Conservation (phyloP, 1,139 yeast species). For the Suhomyces bokatorum region DNA sequence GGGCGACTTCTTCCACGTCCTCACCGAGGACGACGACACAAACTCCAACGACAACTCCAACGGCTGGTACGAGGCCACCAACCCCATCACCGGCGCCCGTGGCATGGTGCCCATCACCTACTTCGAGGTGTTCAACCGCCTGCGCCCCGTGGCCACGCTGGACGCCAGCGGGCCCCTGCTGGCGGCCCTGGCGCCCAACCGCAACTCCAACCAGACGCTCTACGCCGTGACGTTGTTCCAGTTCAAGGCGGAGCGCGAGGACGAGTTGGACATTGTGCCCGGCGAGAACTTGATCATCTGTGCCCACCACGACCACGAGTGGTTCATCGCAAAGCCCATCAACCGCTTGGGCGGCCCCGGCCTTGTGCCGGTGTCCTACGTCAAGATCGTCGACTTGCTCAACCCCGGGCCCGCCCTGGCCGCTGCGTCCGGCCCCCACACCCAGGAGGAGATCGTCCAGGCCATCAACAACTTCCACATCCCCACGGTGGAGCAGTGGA, state of each 20-base stretch:
- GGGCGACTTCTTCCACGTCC: slow-evolving; percentile 89
- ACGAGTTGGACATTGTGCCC: slow-evolving; percentile 78
- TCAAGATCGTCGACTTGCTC: slow-evolving; percentile 77
- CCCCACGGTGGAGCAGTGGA: slow-evolving; percentile 97
- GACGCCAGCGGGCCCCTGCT: not conserved
- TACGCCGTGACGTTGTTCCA: slow-evolving; percentile 64
- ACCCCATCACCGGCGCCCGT: slow-evolving; percentile 72
- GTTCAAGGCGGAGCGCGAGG: slow-evolving; percentile 84
- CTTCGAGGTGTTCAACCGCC: slow-evolving; percentile 77
- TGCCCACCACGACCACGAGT: slow-evolving; percentile 93
- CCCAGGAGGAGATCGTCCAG: slow-evolving; percentile 30
- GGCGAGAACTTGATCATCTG: slow-evolving; percentile 92
- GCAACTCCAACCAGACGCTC: slow-evolving; percentile 36
- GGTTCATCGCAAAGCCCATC: slow-evolving; percentile 97
- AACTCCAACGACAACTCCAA: slow-evolving; percentile 33
- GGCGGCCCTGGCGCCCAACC: slow-evolving; percentile 7
- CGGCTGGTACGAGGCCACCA: slow-evolving; percentile 87
- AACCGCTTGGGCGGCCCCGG: slow-evolving; percentile 97
- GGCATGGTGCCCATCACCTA: slow-evolving; percentile 89
- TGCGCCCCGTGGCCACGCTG: slow-evolving; percentile 32
- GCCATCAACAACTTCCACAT: slow-evolving; percentile 61
- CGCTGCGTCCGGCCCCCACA: slow-evolving; percentile 14
- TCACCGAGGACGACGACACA: slow-evolving; percentile 55
- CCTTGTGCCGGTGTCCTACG: slow-evolving; percentile 87
- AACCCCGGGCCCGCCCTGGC: slow-evolving; percentile 36